Evolutionary conservation across 169 alveolate genomes (phyloP).

Genomic region (Plasmodium yoelii): DNA sequence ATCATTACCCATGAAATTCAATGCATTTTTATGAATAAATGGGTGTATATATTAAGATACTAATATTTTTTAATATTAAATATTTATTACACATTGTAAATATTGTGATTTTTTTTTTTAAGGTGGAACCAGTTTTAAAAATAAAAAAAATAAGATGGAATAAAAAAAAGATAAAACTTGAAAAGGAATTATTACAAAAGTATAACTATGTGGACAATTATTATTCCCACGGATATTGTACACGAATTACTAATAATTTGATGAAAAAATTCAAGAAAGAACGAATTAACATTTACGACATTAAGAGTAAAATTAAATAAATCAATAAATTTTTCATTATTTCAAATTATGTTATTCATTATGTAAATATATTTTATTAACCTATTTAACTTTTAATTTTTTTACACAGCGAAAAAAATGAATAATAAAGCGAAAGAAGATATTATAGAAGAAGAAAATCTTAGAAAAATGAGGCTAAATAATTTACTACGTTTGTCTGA

Average conservation of each 20-base stretch:
- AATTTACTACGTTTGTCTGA: background rate
- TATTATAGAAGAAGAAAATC: conserved; percentile 34
- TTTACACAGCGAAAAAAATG: conserved; percentile 25
- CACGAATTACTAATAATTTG: conserved; percentile 41
- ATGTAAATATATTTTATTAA: background rate
- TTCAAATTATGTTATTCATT: background rate
- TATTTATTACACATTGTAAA: background rate
- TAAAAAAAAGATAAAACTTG: conserved; percentile 25
- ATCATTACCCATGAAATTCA: background rate
- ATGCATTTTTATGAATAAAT: background rate
- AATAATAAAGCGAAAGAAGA: conserved; percentile 34
- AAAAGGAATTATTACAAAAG: conserved; percentile 35
- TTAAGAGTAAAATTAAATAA: conserved; percentile 36
- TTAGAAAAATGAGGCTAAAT: conserved; percentile 35
- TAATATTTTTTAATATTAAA: background rate
- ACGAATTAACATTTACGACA: conserved; percentile 39
- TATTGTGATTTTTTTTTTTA: conserved; percentile 9
- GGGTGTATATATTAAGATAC: background rate
- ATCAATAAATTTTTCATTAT: background rate
- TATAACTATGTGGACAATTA: conserved; percentile 45
- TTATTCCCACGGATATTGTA: conserved; percentile 55
- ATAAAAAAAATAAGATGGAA: conserved; percentile 19
- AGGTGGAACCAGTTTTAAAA: conserved; percentile 26
- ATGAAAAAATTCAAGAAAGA: conserved; percentile 5
- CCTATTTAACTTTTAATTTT: background rate